Conservation (phyloP, 306 rosid genomes). For the Gastrolobium villosum region DNA sequence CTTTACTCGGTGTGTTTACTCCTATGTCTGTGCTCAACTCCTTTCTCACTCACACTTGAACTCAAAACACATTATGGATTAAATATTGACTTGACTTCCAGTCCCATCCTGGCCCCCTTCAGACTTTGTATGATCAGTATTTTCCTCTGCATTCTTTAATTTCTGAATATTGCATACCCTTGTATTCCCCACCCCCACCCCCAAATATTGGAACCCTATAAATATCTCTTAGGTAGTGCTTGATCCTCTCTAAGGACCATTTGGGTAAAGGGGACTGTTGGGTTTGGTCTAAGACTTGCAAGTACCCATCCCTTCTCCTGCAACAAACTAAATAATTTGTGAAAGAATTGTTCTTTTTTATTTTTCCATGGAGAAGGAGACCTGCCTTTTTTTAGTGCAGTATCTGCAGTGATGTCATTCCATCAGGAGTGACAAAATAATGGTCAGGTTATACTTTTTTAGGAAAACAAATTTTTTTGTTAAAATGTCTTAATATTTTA, state of each 20-base stretch:
- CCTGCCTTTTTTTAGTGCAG: conserved; percentile 12
- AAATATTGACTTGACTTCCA: not conserved
- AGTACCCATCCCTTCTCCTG: conserved; percentile 6
- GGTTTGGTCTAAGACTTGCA: conserved; percentile 20
- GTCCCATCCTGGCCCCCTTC: not conserved
- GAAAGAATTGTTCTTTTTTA: not conserved
- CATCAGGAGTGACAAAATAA: conserved; percentile 26
- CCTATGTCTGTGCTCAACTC: not conserved
- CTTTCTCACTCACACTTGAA: not conserved
- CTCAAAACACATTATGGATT: not conserved
- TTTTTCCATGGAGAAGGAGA: conserved; percentile 1
- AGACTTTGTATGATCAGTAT: not conserved
- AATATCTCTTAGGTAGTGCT: not conserved
- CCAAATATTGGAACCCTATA: not conserved
- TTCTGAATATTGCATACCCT: not conserved
- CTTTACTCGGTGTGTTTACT: not conserved
- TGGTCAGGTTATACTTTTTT: not conserved
- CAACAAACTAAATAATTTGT: not conserved
- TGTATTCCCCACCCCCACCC: not conserved
- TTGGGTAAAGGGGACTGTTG: conserved; percentile 2
- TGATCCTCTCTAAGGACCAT: conserved; percentile 23
- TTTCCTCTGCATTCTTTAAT: not conserved
- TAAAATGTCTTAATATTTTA: not conserved
- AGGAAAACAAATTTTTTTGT: not conserved
- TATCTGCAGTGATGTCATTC: conserved; percentile 17